phyloP scores from a whole-genome alignment of 129 eudicot species.

The Arctium lappa region DNA sequence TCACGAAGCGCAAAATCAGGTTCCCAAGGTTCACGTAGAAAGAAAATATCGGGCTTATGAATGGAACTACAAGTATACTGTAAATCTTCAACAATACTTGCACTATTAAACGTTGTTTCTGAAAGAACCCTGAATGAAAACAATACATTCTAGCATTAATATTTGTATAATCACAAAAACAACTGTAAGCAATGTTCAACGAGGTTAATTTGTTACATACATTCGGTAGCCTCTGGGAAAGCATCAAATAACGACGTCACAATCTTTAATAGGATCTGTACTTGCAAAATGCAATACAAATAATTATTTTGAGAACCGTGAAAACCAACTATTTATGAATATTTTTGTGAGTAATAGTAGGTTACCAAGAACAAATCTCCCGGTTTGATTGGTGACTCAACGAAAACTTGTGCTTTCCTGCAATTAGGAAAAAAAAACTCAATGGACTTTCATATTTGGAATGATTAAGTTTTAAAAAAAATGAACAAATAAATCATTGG shows the following conservation, averaged over 20 bases:
- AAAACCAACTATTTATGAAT: background rate
- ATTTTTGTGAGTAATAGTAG: background rate
- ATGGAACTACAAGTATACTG: constrained; percentile 44
- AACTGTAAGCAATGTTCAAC: too few species aligned
- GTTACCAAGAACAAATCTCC: constrained; percentile 67
- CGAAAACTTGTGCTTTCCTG: constrained; percentile 75
- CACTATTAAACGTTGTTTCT: constrained; percentile 50
- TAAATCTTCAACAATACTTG: constrained; percentile 48
- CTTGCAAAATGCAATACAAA: background rate
- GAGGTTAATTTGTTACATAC: constrained; percentile 38
- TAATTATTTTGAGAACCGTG: background rate
- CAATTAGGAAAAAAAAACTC: background rate
- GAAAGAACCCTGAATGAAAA: constrained; percentile 50
- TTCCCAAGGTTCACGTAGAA: constrained; percentile 63
- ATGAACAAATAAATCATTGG: background rate
- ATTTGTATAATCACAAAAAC: background rate
- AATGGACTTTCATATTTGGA: background rate
- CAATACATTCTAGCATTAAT: background rate
- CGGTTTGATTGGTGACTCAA: constrained; percentile 87
- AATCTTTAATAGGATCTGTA: constrained; percentile 52
- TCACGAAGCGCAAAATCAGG: constrained; percentile 27
- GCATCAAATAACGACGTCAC: constrained; percentile 74
- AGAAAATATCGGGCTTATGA: constrained; percentile 55
- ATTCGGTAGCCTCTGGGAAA: constrained; percentile 73
- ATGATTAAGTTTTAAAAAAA: background rate